Conservation (phyloP, 2,329 filamentous ascomycete genomes). For the Alternaria panax region DNA sequence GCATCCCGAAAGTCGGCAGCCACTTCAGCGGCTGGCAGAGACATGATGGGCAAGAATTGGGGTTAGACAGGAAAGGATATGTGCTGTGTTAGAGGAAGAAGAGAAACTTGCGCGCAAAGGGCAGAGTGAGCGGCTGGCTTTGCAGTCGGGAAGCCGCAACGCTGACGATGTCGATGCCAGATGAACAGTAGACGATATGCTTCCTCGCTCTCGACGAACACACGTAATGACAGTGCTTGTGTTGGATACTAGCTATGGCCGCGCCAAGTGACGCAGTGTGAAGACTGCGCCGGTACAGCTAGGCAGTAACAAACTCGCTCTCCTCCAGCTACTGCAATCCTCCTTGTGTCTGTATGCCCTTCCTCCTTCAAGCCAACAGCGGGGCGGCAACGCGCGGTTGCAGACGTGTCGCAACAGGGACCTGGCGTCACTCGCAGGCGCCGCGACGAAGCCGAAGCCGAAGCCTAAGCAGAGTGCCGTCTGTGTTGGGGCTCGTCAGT, state of each 20-base stretch:
- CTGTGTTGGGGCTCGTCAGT: slow-evolving; percentile 2
- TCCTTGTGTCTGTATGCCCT: slow-evolving; percentile 36
- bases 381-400: slow-evolving; percentile 27
- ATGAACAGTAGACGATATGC: slow-evolving; percentile 49
- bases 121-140: slow-evolving; percentile 32
- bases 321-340: slow-evolving; percentile 45
- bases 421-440: slow-evolving; percentile 3
- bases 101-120: slow-evolving; percentile 26
- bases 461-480: background rate
- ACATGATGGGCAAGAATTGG: slow-evolving; percentile 63
- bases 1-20: slow-evolving; percentile 94
- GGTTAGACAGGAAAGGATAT: slow-evolving; percentile 32
- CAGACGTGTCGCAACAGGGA: slow-evolving; percentile 17
- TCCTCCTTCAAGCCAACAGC: slow-evolving; percentile 40
- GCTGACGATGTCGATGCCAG: slow-evolving; percentile 39
- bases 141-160: slow-evolving; percentile 34
- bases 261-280: slow-evolving; percentile 43
- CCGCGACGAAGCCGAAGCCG: slow-evolving; percentile 2
- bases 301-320: slow-evolving; percentile 44
- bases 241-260: slow-evolving; percentile 59
- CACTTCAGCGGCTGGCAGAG: slow-evolving; percentile 78
- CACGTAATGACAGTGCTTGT: slow-evolving; percentile 52
- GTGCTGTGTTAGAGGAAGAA: slow-evolving; percentile 15
- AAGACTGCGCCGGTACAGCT: slow-evolving; percentile 41
- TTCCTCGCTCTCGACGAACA: slow-evolving; percentile 51